These are phyloP conservation scores for Eragrostis nindensis DNA, from an alignment of 176 grass and related monocot genomes.

Conservation along the genomic window DNA sequence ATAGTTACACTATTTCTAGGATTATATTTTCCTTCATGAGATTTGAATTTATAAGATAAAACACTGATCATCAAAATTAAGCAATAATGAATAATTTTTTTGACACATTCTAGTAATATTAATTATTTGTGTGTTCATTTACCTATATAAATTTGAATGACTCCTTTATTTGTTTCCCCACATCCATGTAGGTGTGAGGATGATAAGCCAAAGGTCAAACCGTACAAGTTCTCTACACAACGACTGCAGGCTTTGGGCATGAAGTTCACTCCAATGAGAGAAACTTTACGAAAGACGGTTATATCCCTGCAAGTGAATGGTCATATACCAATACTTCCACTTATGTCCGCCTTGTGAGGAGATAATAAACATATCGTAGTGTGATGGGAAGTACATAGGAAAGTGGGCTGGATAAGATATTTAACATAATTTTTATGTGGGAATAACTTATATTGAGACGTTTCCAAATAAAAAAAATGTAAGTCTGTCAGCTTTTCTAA, in stretches of 20 bases:
- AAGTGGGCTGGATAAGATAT: no score
- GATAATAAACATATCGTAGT: neutral
- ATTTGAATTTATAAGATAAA: no score
- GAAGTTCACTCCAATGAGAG: conserved; percentile 34
- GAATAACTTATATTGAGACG: no score
- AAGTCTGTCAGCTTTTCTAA: no score
- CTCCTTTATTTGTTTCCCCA: neutral
- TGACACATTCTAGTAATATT: neutral
- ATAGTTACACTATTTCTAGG: no score
- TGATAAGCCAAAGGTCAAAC: conserved; percentile 9
- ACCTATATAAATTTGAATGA: no score
- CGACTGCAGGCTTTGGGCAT: conserved; percentile 27
- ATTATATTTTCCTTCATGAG: no score
- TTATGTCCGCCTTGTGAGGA: neutral
- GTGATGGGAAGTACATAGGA: neutral
- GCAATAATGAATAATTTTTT: no score
- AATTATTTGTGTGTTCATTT: no score
- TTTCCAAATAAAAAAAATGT: no score
- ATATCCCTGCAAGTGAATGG: conserved; percentile 16
- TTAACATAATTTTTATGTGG: no score
- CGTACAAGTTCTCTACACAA: conserved; percentile 30
- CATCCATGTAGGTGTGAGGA: conserved; percentile 19
- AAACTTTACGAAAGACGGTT: conserved; percentile 30
- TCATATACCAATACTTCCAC: conserved; percentile 1
- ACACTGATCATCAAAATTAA: no score